Conservation (phyloP, 306 rosid species). For the Ceratonia siliqua region DNA sequence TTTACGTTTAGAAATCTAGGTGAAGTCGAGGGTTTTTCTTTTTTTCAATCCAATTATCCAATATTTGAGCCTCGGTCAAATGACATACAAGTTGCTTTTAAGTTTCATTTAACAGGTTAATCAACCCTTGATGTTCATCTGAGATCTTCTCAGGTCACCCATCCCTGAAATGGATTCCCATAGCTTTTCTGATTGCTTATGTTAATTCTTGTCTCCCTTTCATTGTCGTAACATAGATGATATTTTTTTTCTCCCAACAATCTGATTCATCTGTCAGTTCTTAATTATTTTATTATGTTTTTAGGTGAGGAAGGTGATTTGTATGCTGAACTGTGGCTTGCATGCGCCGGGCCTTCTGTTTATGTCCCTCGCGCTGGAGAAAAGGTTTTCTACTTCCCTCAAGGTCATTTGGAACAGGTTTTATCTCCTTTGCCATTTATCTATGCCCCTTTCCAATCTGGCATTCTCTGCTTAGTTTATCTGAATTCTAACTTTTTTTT, state of each 20-base stretch:
- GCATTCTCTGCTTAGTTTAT: not conserved
- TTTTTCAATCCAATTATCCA: not conserved
- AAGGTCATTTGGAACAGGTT: conserved; percentile 84
- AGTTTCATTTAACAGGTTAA: not conserved
- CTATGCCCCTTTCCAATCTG: not conserved
- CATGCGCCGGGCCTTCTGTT: conserved; percentile 54
- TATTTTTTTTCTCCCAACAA: not conserved
- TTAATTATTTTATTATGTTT: not conserved
- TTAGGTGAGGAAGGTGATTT: conserved; percentile 40
- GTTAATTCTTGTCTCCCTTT: not conserved
- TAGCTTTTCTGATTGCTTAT: not conserved
- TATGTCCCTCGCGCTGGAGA: conserved; percentile 57
- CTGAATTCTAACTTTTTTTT: not conserved
- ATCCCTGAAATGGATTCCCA: not conserved
- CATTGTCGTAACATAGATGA: no score
- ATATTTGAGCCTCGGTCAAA: not conserved
- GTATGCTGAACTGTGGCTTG: conserved; percentile 46
- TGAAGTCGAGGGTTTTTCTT: not conserved
- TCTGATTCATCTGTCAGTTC: not conserved
- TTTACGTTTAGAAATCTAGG: not conserved
- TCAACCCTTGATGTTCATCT: not conserved
- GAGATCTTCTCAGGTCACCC: not conserved
- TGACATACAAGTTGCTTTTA: no score
- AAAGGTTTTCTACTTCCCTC: conserved; percentile 58
- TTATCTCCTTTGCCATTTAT: conserved; percentile 2